A percentile compares a stretch with the other conserved stretches of the same genome.
Conservation (phyloP, 176 grass and related monocot species). For the Carex myosuroides region DNA sequence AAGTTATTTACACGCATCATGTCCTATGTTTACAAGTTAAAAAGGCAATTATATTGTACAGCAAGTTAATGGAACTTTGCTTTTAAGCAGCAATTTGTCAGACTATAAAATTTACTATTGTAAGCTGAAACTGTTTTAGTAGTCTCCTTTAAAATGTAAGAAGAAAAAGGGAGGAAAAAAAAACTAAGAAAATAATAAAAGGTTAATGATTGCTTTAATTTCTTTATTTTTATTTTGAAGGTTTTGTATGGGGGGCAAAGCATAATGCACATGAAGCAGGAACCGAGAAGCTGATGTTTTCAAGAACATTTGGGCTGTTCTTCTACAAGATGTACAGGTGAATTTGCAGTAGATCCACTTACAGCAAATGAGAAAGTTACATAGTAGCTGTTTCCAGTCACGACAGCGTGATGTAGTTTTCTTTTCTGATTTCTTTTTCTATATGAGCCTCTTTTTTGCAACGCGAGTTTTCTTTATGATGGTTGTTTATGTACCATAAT, state of each 20-base stretch:
- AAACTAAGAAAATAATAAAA: background rate
- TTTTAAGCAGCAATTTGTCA: background rate
- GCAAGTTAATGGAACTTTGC: background rate
- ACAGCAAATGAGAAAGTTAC: slow-evolving; percentile 24
- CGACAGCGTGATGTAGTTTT: slow-evolving; percentile 1
- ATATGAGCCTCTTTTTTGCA: slow-evolving; percentile 13
- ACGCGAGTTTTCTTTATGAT: slow-evolving; percentile 17
- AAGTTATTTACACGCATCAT: no score
- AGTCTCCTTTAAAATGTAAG: background rate
- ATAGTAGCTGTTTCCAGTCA: slow-evolving; percentile 15
- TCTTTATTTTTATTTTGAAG: slow-evolving; percentile 30
- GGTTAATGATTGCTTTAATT: background rate
- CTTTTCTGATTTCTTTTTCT: slow-evolving; percentile 3
- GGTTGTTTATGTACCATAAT: slow-evolving; percentile 20
- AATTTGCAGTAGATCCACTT: slow-evolving; percentile 1
- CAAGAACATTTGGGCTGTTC: background rate
- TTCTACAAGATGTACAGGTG: slow-evolving; percentile 19
- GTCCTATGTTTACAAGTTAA: background rate
- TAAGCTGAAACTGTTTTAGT: background rate
- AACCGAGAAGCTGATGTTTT: slow-evolving; percentile 43
- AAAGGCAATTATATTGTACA: background rate
- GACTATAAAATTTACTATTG: background rate
- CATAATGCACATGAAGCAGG: slow-evolving; percentile 54
- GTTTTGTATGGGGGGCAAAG: slow-evolving; percentile 32
- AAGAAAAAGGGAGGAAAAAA: background rate